A percentile compares a stretch with the other conserved stretches of the same genome.
Conservation (phyloP, 2,329 filamentous ascomycete genomes). For the Leptoxyphium fumago region DNA sequence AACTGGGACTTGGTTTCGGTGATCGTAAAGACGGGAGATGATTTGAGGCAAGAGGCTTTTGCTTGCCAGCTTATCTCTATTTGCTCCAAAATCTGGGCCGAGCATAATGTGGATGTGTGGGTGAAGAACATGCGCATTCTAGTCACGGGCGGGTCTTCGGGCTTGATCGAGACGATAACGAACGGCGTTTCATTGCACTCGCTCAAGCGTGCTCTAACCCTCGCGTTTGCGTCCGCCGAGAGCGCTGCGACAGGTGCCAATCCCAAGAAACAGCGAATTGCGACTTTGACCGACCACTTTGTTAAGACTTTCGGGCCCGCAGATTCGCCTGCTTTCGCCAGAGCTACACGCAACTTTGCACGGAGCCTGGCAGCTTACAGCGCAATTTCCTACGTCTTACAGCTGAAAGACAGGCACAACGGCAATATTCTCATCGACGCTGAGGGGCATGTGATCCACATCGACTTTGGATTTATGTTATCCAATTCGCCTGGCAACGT, state of each 20-base stretch:
- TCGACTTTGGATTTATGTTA: conserved; percentile 82
- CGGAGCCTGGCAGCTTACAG: conserved; percentile 74
- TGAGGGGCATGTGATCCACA: conserved; percentile 74
- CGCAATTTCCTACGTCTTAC: conserved; percentile 68
- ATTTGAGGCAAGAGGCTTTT: conserved; percentile 73
- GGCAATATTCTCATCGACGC: conserved; percentile 77
- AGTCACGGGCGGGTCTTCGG: conserved; percentile 71
- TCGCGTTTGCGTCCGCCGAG: conserved; percentile 52
- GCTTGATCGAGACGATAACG: conserved; percentile 75
- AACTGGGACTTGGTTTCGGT: conserved; percentile 81
- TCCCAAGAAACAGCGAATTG: conserved; percentile 59
- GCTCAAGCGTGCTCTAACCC: conserved; percentile 65
- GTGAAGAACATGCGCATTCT: conserved; percentile 78
- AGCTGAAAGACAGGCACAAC: conserved; percentile 76
- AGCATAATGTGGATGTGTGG: conserved; percentile 65
- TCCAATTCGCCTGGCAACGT: conserved; percentile 75
- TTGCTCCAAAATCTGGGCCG: conserved; percentile 68
- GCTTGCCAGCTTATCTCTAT: conserved; percentile 72
- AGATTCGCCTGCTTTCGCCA: conserved; percentile 53
- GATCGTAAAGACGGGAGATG: conserved; percentile 75
- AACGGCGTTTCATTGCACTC: conserved; percentile 80
- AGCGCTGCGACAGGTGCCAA: conserved; percentile 40
- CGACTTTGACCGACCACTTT: conserved; percentile 70
- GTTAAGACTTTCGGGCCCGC: conserved; percentile 59
- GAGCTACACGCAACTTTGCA: conserved; percentile 65